These are phyloP conservation scores for Melaleuca quinquenervia DNA, from an alignment of 345 rosid species.

Conservation along the genomic window DNA sequence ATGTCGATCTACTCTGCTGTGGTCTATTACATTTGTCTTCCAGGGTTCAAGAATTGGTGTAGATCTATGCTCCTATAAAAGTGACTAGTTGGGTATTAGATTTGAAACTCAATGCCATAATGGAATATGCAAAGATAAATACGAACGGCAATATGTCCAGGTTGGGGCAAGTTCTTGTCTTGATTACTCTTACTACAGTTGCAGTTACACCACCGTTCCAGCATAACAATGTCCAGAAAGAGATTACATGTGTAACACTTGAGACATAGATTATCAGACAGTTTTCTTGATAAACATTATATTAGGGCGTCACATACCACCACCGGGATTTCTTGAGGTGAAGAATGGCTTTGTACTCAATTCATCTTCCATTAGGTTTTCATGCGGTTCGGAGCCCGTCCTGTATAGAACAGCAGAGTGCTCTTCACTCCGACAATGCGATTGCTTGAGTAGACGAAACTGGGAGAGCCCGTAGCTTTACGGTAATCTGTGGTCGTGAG, in stretches of 20 bases:
- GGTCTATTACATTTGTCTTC: background rate
- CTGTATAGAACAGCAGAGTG: constrained; percentile 36
- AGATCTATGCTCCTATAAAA: background rate
- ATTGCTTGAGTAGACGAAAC: constrained; percentile 16
- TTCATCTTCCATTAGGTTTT: constrained; percentile 48
- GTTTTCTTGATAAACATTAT: background rate
- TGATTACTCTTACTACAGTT: background rate
- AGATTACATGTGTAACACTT: background rate
- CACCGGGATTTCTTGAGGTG: background rate
- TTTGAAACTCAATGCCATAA: background rate
- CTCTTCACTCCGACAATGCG: constrained; percentile 25
- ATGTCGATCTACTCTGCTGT: background rate
- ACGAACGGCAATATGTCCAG: background rate
- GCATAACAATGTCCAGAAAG: background rate
- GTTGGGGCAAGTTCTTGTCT: background rate
- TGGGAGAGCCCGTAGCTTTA: constrained; percentile 40
- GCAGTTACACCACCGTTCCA: background rate
- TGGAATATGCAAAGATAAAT: background rate
- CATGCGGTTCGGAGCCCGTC: constrained; percentile 32
- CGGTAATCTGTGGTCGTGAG: constrained; percentile 29
- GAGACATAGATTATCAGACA: background rate
- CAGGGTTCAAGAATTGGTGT: background rate
- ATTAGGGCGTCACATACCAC: background rate
- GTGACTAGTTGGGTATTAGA: background rate
- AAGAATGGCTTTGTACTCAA: constrained; percentile 20